A percentile compares a stretch with the other conserved stretches of the same genome.
phyloP scores from a whole-genome alignment of 169 alveolate species.

The Plasmodium yoelii region DNA sequence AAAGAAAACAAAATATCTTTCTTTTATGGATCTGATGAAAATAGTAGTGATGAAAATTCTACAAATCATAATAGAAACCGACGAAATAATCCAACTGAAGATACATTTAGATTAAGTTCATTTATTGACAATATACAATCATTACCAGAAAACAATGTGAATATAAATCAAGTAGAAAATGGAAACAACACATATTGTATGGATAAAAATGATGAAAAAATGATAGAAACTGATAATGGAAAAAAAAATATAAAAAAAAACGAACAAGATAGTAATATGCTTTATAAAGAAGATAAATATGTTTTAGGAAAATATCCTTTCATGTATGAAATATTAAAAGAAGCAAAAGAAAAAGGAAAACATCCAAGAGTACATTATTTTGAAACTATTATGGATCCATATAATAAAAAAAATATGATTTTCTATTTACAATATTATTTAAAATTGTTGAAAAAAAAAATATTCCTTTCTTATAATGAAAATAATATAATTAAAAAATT shows the following conservation, averaged over 20 bases:
- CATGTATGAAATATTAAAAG: slow-evolving; percentile 51
- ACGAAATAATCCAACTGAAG: neutral
- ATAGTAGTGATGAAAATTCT: slow-evolving; percentile 49
- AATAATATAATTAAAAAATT: slow-evolving; percentile 23
- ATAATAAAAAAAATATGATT: slow-evolving; percentile 53
- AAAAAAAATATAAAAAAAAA: neutral
- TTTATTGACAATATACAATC: neutral
- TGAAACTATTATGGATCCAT: slow-evolving; percentile 70
- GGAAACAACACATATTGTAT: neutral
- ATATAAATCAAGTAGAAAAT: neutral
- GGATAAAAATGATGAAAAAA: neutral
- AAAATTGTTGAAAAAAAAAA: slow-evolving; percentile 30
- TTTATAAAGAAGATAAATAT: slow-evolving; percentile 51
- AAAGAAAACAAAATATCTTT: slow-evolving; percentile 4
- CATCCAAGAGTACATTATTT: slow-evolving; percentile 37
- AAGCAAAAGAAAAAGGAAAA: slow-evolving; percentile 29
- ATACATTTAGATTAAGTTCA: neutral
- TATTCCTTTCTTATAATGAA: slow-evolving; percentile 45
- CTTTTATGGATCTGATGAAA: slow-evolving; percentile 36
- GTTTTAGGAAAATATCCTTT: slow-evolving; percentile 61
- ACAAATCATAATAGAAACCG: neutral
- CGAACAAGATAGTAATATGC: slow-evolving; percentile 4
- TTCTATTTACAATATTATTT: slow-evolving; percentile 70
- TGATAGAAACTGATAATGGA: neutral
- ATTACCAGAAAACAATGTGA: neutral